Base-by-base conservation (phyloP, 2,329 filamentous ascomycete species). In the Tetracladium maxilliforme region DNA sequence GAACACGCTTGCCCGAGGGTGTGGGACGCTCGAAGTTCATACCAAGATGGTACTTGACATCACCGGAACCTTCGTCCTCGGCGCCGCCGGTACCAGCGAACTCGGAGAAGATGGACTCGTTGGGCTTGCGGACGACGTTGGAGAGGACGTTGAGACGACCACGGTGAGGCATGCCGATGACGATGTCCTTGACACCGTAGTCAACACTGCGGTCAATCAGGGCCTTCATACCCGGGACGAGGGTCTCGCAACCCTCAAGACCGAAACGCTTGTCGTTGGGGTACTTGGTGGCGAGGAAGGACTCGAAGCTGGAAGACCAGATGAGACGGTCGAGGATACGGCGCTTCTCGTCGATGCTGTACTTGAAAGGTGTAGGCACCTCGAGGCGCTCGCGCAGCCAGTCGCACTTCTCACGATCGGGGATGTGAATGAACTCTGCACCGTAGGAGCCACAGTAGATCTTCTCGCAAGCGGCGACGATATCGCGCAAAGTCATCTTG, bases 11-110 rank as follows among this genome's bases (percentile, higher is more conserved):
- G 43, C 90, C 90, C 21, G 87, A 95, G 30, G 90, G 90, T 7
- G 90, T 98, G 27, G 90, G 90, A 35, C 90, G 83, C 63, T 98
- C 90, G 41, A 98, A 98, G 65, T 98, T 98, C 90, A 98, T 98
- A 48, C 90, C 90, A 44, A 98, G 64, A 61, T 98, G 90, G 61
- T 98, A 98, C 59, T 98, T 98, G 56, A 98, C 90, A 52, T 98
- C 90, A 43, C 90, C 90, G 30, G 90, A 95, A 31, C 90, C 90
- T 58, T 98, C 87, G 40, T 95, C 90, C 40, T 81, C 79, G 28
- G 82, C 81, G 47, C 82, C 83, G 13, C 79, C 61, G 23, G 78
- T 82, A 41, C 90, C 90, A 34, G 82, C 80, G 45, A 98, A 98
- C 54, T 98, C 90, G 50, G 81, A 92, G 64, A 98, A 98, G 55